Conservation (phyloP, 1,284 basidiomycete genomes). For the Pyrrhoderma lamaoense region DNA sequence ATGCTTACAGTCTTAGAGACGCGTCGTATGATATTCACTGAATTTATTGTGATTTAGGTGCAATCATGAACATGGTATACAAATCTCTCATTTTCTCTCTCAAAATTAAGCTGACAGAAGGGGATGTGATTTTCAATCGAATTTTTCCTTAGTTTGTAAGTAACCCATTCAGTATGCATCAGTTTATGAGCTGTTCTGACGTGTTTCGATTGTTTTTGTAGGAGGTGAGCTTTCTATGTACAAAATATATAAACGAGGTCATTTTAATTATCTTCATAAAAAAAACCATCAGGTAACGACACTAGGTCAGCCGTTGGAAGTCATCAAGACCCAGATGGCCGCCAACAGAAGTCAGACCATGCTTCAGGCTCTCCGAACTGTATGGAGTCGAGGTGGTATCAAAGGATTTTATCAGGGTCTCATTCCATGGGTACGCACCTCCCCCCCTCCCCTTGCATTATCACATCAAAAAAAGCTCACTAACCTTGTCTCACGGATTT, state of each 20-base stretch:
- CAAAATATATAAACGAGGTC: neutral
- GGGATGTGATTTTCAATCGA: neutral
- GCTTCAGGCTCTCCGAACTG: slow-evolving; percentile 77
- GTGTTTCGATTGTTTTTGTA: slow-evolving; percentile 21
- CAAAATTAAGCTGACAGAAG: slow-evolving; percentile 6
- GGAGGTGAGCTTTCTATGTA: slow-evolving; percentile 36
- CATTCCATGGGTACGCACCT: slow-evolving; percentile 84
- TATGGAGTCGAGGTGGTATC: slow-evolving; percentile 89
- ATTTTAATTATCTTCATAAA: no score
- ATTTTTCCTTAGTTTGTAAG: neutral
- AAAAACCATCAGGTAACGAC: slow-evolving; percentile 97
- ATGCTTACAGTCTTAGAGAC: slow-evolving; percentile 15
- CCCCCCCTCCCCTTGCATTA: neutral
- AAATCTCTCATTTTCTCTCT: slow-evolving; percentile 17
- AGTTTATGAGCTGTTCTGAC: slow-evolving; percentile 18
- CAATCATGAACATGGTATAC: slow-evolving; percentile 90
- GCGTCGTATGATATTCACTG: slow-evolving; percentile 19
- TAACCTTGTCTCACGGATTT: no score
- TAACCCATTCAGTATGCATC: neutral
- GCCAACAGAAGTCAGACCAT: slow-evolving; percentile 89
- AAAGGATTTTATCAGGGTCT: slow-evolving; percentile 96
- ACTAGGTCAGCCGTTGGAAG: slow-evolving; percentile 96
- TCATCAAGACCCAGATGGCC: slow-evolving; percentile 98
- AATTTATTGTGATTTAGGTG: slow-evolving; percentile 47
- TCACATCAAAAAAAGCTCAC: neutral